Evolutionary conservation across 2,329 filamentous ascomycete species (phyloP), one percentile per base, ranked within the genome.

Genomic region (Leptographium radiaticola): DNA sequence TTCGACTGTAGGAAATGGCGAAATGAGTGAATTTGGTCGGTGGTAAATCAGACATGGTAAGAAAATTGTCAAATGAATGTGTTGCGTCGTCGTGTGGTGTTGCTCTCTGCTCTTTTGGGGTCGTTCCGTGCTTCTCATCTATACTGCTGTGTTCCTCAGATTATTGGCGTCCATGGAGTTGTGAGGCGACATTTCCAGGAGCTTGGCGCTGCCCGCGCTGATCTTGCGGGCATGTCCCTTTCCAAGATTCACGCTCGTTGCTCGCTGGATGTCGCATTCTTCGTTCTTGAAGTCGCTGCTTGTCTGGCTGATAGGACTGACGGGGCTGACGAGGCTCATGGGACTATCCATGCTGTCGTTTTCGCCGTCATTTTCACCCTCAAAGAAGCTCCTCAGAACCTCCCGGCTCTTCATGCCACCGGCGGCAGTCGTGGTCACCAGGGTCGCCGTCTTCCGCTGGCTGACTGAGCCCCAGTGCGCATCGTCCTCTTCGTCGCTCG

Each of bases 131-230:
- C 2, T 36, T 34, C 16, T 30, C 6, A 8, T 47, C 50, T 34
- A 57, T 13, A 54, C 49, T 53, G 56, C 16, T 30, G 46, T 16
- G 25, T 55, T 43, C 9, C 38, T 49, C 18, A 34, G 31, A 25
- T 15, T 67, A 63, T 70, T 74, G 44, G 67, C 69, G 58, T 83
- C 80, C 13, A 69, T 67, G 25, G 79, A 84, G 46, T 66, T 65
- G 31, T 76, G 73, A 25, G 79, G 74, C 20, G 75, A 75, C 48
- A 90, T 74, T 50, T 89, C 82, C 50, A 93, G 70, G 51, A 91
- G 68, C 67, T 81, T 86, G 12, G 86, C 86, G 63, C 85, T 90
- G 50, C 87, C 87, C 46, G 86, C 84, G 62, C 86, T 90, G 62
- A 89, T 82, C 58, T 84, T 84, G 53, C 84, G 77, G 20, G 73